Evolutionary conservation across 75 land plant genomes (phyloP), one percentile per base, ranked within the genome.

Genomic region (Pseudotsuga menziesii): DNA sequence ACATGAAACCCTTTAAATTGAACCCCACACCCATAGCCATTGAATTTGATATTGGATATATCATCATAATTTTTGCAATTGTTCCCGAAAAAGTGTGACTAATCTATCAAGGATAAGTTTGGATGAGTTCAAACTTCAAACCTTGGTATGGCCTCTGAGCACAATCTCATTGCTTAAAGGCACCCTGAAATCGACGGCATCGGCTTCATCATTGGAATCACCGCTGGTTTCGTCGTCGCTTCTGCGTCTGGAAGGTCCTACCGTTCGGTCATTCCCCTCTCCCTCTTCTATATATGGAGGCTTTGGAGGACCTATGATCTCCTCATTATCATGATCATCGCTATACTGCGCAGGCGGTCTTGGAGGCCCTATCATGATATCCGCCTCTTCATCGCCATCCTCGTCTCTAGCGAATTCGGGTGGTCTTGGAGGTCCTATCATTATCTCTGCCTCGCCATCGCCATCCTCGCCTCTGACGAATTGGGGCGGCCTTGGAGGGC

Each of bases 121-220:
- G 7, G 8, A 44, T 44, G 52, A 44, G 8, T 44, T 44, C 9
- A 48, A 48, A 48, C 54, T 9, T 9, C 74, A 23, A 79, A 95
- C 99, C 99, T 95, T 97, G 22, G 94, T 80, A 70, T 97, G 99
- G 36, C 99, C 99, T 77, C 86, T 92, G 61, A 97, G 86, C 11
- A 92, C 83, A 79, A 97, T 91, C 87, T 97, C 99, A 60, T 97
- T 97, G 58, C 92, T 97, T 52, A 87, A 23, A 61, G 99, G 99
- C 70, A 97, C 89, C 55, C 85, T 83, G 41, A 83, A 78, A 32
- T 66, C 81, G 8, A 76, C 83, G 39, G 86, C 85, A 58, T 85
- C 91, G 7, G 70, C 80, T 0, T 74, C 85, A 73, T 78, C 85
- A 39, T 85, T 83, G 2, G 76, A 55, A 56, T 73, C 75, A 48